phyloP scores from a whole-genome alignment of 805 yeast genomes.

The Crinitomyces ghanaensis region DNA sequence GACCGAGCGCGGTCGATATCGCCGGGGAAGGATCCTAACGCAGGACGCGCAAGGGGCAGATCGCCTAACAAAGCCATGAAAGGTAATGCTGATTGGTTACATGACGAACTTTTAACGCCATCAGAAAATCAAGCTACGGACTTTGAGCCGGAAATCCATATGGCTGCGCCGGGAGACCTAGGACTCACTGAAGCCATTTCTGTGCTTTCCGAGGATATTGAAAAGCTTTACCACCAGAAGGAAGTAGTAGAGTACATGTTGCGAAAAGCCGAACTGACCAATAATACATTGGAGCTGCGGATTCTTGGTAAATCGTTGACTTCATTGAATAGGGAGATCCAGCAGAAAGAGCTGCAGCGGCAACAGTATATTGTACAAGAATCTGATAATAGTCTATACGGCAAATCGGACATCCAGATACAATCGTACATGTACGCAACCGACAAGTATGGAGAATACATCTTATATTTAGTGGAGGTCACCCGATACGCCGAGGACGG shows the following conservation, averaged over 20 bases:
- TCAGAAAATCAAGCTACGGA: too few species aligned
- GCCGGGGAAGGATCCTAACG: too few species aligned
- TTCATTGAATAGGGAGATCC: slow-evolving; percentile 62
- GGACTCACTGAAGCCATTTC: slow-evolving; percentile 57
- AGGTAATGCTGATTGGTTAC: too few species aligned
- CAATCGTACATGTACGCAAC: slow-evolving; percentile 37
- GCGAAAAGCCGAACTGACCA: slow-evolving; percentile 74
- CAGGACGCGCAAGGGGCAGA: too few species aligned
- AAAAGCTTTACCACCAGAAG: slow-evolving; percentile 47
- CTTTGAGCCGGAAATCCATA: slow-evolving; percentile 26
- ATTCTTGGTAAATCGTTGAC: slow-evolving; percentile 56
- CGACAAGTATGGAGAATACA: slow-evolving; percentile 49
- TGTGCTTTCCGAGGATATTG: slow-evolving; percentile 46
- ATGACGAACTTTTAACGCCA: too few species aligned
- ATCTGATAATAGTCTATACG: slow-evolving; percentile 64
- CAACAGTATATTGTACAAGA: slow-evolving; percentile 80
- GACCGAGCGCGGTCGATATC: too few species aligned
- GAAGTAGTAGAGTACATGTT: slow-evolving; percentile 55
- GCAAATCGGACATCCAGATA: slow-evolving; percentile 28
- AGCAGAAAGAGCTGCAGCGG: slow-evolving; percentile 56
- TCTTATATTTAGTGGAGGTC: slow-evolving; percentile 67
- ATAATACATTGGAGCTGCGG: slow-evolving; percentile 57
- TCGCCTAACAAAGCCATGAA: too few species aligned
- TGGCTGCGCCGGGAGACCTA: slow-evolving; percentile 61
- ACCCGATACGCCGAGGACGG: slow-evolving; percentile 37